These are phyloP conservation scores for Pouteria glomerata DNA, from an alignment of 148 eudicot genomes.

Conservation along the genomic window DNA sequence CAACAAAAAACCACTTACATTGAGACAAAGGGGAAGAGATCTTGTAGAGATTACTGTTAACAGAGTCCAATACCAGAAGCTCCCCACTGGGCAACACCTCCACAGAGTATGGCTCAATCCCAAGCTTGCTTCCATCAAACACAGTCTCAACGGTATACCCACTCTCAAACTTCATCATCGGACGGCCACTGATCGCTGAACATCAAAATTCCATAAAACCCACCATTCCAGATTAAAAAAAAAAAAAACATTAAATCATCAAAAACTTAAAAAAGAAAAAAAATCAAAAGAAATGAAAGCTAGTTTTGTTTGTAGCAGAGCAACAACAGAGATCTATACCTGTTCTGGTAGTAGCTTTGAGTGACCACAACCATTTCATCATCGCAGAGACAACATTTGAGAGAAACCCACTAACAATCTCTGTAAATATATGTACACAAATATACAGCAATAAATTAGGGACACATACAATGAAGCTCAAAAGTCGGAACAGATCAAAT, in stretches of 20 bases:
- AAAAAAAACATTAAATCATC: constrained; percentile 5
- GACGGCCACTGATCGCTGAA: constrained; percentile 71
- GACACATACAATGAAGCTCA: too few relatives aligned
- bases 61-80: constrained; percentile 88
- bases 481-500: constrained; percentile 12
- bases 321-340: constrained; percentile 33
- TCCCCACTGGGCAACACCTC: constrained; percentile 81
- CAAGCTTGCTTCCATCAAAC: constrained; percentile 98
- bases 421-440: constrained; percentile 37
- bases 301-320: neutral
- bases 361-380: constrained; percentile 87
- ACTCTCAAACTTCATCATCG: constrained; percentile 94
- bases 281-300: neutral
- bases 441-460: too few relatives aligned
- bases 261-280: constrained; percentile 5
- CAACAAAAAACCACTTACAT: constrained; percentile 44
- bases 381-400: constrained; percentile 56
- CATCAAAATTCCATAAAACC: constrained; percentile 7
- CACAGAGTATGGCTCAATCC: constrained; percentile 82
- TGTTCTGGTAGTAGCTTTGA: constrained; percentile 80
- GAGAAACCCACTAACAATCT: constrained; percentile 71
- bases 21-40: constrained; percentile 85
- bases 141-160: constrained; percentile 94
- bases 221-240: constrained; percentile 11
- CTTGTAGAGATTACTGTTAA: constrained; percentile 86